Evolutionary conservation across 352 stramenopile genomes (phyloP), one percentile per base, ranked within the genome.

Genomic region (Globisporangium uncinulatum): DNA sequence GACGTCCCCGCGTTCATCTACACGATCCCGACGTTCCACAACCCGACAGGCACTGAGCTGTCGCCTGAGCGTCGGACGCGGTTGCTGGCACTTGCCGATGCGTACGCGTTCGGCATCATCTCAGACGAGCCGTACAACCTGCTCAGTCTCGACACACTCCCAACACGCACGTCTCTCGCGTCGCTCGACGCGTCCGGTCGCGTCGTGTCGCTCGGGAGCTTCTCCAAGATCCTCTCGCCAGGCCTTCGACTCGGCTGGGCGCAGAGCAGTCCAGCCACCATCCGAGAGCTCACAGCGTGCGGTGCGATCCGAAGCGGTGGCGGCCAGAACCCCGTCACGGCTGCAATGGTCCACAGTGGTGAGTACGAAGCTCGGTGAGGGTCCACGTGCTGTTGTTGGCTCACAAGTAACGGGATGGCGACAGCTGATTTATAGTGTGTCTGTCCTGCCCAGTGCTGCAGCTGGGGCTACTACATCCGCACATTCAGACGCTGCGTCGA

Each of bases 101-200:
- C 85, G 51, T 94, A 92, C 57, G 71, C 72, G 44, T 95, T 98
- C 59, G 58, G 75, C 32, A 74, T 98, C 59, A 79, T 97, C 46
- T 89, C 87, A 15, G 92, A 98, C 69, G 94, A 98, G 65, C 91
- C 96, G 3, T 98, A 98, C 76, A 94, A 98, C 62, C 66, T 98
- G 34, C 69, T 98, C 21, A 81, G 84, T 36, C 89, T 92, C 54
- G 65, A 88, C 20, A 64, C 71, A 6, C 59, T 17, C 31, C 19
- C 37, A 15, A 65, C 70, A 4, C 64, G 79, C 21, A 69, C 75
- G n/a, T 73, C 83, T 8, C 67, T 95, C 15, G 75, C 80, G 9
- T 86, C 78, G 15, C 89, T 79, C 45, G 84, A 92, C 34, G 67
- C 73, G 32, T 79, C 67, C 4, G 85, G 80, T 2, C 49, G 71